Conservation (phyloP, 371 early-diverging fungal genomes). For the Capillidium heterosporum region DNA sequence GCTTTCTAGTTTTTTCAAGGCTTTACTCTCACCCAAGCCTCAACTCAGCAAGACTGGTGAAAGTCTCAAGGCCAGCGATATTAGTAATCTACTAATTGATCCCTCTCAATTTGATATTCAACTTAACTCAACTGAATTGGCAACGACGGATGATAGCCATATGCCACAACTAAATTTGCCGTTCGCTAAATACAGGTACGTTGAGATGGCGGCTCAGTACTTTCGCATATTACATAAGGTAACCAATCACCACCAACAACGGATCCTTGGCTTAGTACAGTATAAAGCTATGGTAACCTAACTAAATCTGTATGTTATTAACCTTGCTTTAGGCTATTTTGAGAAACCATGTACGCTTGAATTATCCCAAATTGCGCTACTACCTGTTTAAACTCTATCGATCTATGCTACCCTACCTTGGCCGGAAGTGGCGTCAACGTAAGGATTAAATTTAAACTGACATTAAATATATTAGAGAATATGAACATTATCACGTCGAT, state of each 20-base stretch:
- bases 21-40: neutral
- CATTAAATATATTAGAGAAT: too few species aligned
- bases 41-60: too few species aligned
- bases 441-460: too few species aligned
- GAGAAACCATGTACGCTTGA: slow-evolving; percentile 50
- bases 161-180: neutral
- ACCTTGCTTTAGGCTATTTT: slow-evolving; percentile 29
- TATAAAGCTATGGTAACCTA: slow-evolving; percentile 54
- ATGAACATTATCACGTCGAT: slow-evolving; percentile 3
- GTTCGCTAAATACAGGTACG: slow-evolving; percentile 26
- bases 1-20: neutral
- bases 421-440: slow-evolving; percentile 70
- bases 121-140: neutral
- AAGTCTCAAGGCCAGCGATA: too few species aligned
- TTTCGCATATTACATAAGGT: slow-evolving; percentile 62
- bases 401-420: slow-evolving; percentile 57
- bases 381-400: slow-evolving; percentile 65
- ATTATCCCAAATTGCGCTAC: slow-evolving; percentile 38
- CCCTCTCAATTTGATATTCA: neutral
- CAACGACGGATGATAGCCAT: neutral
- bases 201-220: slow-evolving; percentile 56
- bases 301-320: neutral
- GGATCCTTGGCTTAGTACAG: slow-evolving; percentile 57
- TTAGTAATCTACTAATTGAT: neutral
- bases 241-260: slow-evolving; percentile 54